Evolutionary conservation across 2,329 filamentous ascomycete species (phyloP), one percentile per base, ranked within the genome.

Genomic region (Pseudogymnoascus pannorum): DNA sequence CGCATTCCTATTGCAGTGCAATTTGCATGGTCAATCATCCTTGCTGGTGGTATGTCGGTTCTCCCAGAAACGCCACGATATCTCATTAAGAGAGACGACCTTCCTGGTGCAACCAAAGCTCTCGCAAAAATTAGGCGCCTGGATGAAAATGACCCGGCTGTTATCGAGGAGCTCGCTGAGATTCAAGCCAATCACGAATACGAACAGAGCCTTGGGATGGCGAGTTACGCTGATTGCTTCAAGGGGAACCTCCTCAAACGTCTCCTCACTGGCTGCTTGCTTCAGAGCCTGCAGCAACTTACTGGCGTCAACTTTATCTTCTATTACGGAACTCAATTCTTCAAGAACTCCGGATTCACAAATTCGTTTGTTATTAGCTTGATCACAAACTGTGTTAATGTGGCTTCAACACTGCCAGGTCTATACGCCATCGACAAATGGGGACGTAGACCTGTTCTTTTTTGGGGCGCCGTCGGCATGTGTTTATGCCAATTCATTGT

Each of bases 251-350:
- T 89, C 0, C 86, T 86, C 61, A 87, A 87, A 67, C 85, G 89
- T 64, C 85, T 87, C 1, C 72, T 89, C 40, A 92, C 89, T 8
- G 89, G 89, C 42, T 91, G 87, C 69, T 77, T 81, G 20, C 77
- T 92, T 26, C 89, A 93, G 72, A 87, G 88, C 74, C 81, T 93
- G 6, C 90, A 94, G 71, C 90, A 93, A 70, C 80, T 93, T 9
- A 89, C 85, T 0, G 87, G 86, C 60, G 84, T 87, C 72, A 89
- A 90, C 72, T 91, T 88, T 65, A 88, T 88, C 73, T 88, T 90
- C 81, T 89, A 89, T 73, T 90, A 89, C 74, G 86, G 87, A 61
- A 90, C 87, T 1, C 83, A 81, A 4, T 91, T 89, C 72, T 91
- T 91, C 75, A 78, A 78, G 57, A 79, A 80, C 62, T 82, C 83